These are phyloP conservation scores for Penicillium sp. DNA, from an alignment of 2,329 filamentous ascomycete species.

Conservation along the genomic window DNA sequence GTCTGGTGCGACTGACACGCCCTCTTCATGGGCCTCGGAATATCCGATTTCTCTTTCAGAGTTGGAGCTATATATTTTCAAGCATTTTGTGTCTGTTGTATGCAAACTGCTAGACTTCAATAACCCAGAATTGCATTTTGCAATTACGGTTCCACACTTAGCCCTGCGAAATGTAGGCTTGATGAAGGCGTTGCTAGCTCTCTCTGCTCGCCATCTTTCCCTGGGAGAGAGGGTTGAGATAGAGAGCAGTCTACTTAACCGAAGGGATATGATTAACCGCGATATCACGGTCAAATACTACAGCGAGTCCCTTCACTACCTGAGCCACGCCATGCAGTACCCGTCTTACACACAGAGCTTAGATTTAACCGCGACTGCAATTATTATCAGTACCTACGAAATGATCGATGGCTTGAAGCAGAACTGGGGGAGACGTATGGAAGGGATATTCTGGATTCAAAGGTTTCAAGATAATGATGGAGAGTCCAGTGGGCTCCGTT, in stretches of 20 bases:
- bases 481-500: background rate
- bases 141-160: background rate
- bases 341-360: background rate
- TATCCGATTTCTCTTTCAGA: background rate
- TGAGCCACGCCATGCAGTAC: background rate
- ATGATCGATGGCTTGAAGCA: background rate
- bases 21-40: background rate
- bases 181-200: constrained; percentile 1
- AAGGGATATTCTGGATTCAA: background rate
- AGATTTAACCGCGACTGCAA: background rate
- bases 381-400: background rate
- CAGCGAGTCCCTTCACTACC: background rate
- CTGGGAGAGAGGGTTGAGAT: background rate
- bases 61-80: background rate
- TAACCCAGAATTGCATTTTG: background rate
- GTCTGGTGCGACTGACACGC: background rate
- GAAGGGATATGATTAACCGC: too few relatives aligned
- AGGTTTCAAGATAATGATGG: background rate
- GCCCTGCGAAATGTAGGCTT: background rate
- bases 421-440: background rate
- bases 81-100: background rate
- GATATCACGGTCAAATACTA: too few relatives aligned
- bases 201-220: background rate
- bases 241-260: too few relatives aligned
- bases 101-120: background rate